A percentile compares a stretch with the other conserved stretches of the same genome.
Evolutionary conservation across 2,329 filamentous ascomycete genomes (phyloP).

Genomic region (Eutypa lata): DNA sequence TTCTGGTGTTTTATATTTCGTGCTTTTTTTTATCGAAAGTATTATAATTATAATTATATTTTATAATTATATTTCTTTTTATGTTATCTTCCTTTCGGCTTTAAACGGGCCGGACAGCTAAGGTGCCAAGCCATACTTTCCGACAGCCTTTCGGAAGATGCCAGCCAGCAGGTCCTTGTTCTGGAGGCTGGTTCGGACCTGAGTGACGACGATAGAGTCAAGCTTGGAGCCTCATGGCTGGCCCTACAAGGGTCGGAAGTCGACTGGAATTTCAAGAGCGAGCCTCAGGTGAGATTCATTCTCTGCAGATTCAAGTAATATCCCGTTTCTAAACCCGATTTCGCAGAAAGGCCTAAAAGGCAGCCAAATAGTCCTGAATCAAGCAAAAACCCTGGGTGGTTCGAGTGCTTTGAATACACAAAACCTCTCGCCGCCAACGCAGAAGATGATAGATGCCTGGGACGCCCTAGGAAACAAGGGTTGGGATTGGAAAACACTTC

Average conservation of each 20-base stretch:
- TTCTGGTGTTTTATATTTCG: no score
- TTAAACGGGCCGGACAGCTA: no score
- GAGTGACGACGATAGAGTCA: background rate
- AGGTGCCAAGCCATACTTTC: no score
- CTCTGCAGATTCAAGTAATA: background rate
- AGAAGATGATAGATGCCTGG: constrained; percentile 29
- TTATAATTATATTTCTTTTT: no score
- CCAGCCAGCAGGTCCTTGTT: background rate
- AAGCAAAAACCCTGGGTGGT: constrained; percentile 6
- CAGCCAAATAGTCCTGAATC: background rate
- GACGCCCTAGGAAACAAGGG: constrained; percentile 33
- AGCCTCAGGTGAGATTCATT: background rate
- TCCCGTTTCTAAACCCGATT: background rate
- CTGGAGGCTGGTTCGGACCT: background rate
- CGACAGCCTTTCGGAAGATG: background rate
- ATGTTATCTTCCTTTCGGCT: no score
- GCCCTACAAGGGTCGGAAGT: background rate
- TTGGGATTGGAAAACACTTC: constrained; percentile 33
- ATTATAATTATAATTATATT: no score
- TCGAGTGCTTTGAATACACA: constrained; percentile 5
- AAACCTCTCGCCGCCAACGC: constrained; percentile 3
- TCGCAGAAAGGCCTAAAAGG: background rate
- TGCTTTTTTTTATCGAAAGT: no score
- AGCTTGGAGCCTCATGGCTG: background rate
- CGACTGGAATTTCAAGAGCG: background rate